phyloP scores from a whole-genome alignment of 768 basidiomycete species.

The Leccinum broughii region DNA sequence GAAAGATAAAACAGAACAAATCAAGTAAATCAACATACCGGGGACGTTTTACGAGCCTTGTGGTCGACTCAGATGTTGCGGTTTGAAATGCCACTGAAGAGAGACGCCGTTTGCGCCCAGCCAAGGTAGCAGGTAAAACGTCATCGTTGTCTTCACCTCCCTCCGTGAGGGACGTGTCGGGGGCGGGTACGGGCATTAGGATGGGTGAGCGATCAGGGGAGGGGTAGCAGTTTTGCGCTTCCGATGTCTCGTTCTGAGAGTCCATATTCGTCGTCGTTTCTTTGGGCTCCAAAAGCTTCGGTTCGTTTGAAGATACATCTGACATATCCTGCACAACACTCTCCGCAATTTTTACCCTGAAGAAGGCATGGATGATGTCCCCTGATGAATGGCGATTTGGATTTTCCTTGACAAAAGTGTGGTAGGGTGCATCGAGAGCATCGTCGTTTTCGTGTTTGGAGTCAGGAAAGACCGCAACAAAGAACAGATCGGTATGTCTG shows the following conservation, averaged over 20 bases:
- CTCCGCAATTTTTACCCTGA: conserved; percentile 29
- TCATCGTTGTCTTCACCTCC: too few relatives aligned
- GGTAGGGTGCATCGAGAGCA: conserved; percentile 26
- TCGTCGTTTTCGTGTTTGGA: not conserved
- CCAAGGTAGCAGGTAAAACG: not conserved
- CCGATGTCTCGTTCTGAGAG: too few relatives aligned
- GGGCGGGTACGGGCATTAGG: not conserved
- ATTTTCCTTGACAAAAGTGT: conserved; percentile 22
- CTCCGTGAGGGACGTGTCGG: too few relatives aligned
- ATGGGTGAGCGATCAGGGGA: not conserved
- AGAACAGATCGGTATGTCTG: too few relatives aligned
- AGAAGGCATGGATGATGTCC: conserved; percentile 23
- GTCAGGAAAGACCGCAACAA: too few relatives aligned
- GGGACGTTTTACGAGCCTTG: not conserved
- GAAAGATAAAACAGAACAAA: too few relatives aligned
- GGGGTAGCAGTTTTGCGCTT: not conserved
- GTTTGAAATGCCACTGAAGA: not conserved
- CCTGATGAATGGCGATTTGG: not conserved
- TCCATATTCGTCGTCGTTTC: too few relatives aligned
- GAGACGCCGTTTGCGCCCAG: not conserved
- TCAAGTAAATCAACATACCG: not conserved
- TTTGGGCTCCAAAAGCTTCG: too few relatives aligned
- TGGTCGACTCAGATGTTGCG: not conserved
- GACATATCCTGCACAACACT: conserved; percentile 29
- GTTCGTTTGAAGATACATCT: not conserved